Base-by-base conservation (phyloP, 2,329 filamentous ascomycete genomes). In the Epichloe hybrida region DNA sequence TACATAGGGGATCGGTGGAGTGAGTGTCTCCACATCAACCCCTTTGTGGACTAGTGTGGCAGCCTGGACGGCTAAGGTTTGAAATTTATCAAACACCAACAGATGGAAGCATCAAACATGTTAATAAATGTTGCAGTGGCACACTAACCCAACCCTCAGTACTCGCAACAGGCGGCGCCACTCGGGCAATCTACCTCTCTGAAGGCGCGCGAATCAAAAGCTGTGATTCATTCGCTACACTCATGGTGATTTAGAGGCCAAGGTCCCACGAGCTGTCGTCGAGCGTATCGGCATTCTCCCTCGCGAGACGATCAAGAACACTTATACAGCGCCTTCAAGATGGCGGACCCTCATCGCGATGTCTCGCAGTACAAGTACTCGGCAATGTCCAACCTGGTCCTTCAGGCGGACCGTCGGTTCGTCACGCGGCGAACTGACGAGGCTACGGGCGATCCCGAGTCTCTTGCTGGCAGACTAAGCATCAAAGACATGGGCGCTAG, bases 341-440 rank as follows among this genome's bases (percentile, higher is more conserved):
- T 91, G 87, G 77, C 85, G 69, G 86, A 83, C 68, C 76, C 80
- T 68, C 75, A 83, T 64, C 80, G 80, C 70, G 81, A 93, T 84
- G 86, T 95, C 63, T 90, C 88, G 70, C 90, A 95, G 72, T 96
- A 95, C 80, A 96, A 96, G 72, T 95, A 96, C 80, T 89, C 89
- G 82, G 89, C 88, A 69, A 97, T 98, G 93, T 98, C 93, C 74
- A 98, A 98, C 82, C 85, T 98, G 88, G 93, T 98, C 66, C 88
- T 98, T 81, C 93, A 98, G 86, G 90, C 89, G 74, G 93, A 98
- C 75, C 85, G 90, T 72, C 85, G 93, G 62, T 97, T 98, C 67
- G 85, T 95, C 61, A 88, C 88, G 57, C 83, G 93, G 67, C 83
- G 89, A 62, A 89, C 84, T 60, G 91, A 98, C 70, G 94, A 98